Evolutionary conservation across 495 filamentous ascomycete genomes (phyloP), one percentile per base, ranked within the genome.

Genomic region (Margaritispora aquatica): DNA sequence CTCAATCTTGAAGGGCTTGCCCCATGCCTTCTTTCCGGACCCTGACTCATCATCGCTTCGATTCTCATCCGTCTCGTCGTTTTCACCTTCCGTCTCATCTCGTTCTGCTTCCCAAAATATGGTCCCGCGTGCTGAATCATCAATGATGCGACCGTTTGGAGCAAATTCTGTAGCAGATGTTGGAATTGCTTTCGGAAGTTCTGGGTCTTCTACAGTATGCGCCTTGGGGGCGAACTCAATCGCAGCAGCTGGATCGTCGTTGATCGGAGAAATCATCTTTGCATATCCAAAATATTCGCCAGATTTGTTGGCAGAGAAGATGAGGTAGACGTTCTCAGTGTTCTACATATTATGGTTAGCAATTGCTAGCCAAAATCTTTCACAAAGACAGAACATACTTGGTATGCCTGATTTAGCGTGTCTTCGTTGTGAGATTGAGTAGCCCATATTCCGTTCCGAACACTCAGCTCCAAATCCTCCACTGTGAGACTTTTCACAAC

Each of bases 261-360:
- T 83, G 70, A 97, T 96, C 8, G 83, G 78, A 51, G 94, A 97
- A 19, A 78, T 77, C 94, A 97, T 98, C 41, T 89, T 84, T 15
- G 92, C 94, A 63, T 96, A 96, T 23, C 94, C 94, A 70, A 94
- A 97, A 66, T 97, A 98, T 71, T 97, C 94, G 20, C 94, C 94
- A 0, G 94, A 97, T 66, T 97, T 97, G 73, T 97, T 98, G 13
- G 92, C 94, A 15, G 92, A 97, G 71, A 98, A 98, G 23, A 98
- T 85, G 27, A 98, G 79, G 66, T 93, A 97, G n/a, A 97, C 92
- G 67, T 90, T 88, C 51, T 95, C 89, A 21, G 87, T 83, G 17
- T 74, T 77, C 92, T 96, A 60, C 36, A 58, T 27, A 51, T 47
- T 59, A 57, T 10, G 10, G 19, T 26, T 22, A 50, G 47, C 20